These are phyloP conservation scores for Actinomucor elegans DNA, from an alignment of 371 early-diverging fungal genomes.

Conservation along the genomic window DNA sequence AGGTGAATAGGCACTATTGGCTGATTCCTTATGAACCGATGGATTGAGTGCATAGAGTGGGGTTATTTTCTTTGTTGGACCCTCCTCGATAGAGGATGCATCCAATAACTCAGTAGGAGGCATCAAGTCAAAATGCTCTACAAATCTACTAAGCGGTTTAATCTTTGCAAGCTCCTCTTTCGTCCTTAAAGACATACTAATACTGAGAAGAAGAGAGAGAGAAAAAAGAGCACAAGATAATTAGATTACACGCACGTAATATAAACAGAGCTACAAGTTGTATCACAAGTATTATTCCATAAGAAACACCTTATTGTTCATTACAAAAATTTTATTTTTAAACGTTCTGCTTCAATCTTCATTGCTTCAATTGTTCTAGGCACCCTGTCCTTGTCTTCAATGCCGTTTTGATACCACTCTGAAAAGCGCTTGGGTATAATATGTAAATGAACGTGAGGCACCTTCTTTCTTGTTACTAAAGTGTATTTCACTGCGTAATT, in stretches of 20 bases:
- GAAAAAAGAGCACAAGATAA: not conserved
- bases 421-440: conserved; percentile 11
- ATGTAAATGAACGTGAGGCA: conserved; percentile 10
- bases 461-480: no score
- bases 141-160: conserved; percentile 9
- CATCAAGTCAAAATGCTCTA: conserved; percentile 9
- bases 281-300: no score
- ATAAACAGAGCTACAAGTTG: no score
- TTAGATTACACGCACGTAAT: no score
- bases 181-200: not conserved
- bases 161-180: not conserved
- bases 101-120: conserved; percentile 8
- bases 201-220: not conserved
- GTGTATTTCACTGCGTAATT: no score
- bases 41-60: no score
- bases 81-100: not conserved
- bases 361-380: conserved; percentile 5
- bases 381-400: not conserved
- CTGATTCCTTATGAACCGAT: no score
- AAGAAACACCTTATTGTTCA: no score
- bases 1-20: no score
- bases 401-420: not conserved
- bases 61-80: no score
- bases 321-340: conserved; percentile 8
- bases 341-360: conserved; percentile 12